These are phyloP conservation scores for Auricularia sp. DNA, from an alignment of 768 basidiomycete species.

Conservation along the genomic window DNA sequence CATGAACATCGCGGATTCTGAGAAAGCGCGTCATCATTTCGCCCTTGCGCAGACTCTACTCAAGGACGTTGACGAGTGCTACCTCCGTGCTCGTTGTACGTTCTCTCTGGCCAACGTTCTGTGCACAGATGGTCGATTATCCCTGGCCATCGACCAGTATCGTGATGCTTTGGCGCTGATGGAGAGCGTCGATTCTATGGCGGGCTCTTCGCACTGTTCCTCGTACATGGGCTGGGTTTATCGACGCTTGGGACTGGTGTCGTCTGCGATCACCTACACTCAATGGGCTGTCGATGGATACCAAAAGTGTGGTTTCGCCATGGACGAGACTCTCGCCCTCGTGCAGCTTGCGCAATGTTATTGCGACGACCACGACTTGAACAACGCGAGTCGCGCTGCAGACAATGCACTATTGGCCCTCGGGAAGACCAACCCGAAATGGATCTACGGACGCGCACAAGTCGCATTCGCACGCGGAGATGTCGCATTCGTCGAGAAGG, in stretches of 20 bases:
- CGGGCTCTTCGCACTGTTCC: not conserved
- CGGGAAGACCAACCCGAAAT: not conserved
- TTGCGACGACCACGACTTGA: not conserved
- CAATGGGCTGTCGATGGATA: not conserved
- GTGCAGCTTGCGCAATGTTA: not conserved
- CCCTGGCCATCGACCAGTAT: not conserved
- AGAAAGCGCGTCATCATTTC: not conserved
- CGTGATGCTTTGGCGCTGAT: not conserved
- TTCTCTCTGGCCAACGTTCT: not conserved
- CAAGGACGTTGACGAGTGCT: not conserved
- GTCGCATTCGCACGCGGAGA: not conserved
- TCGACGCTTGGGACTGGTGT: not conserved
- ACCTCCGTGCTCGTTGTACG: not conserved
- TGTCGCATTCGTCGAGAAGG: not conserved
- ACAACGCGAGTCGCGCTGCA: not conserved
- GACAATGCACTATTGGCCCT: not conserved
- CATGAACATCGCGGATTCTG: not conserved
- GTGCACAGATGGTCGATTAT: not conserved
- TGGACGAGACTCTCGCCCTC: not conserved
- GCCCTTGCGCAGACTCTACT: not conserved
- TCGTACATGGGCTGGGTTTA: not conserved
- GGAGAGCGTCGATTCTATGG: not conserved
- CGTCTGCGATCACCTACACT: not conserved
- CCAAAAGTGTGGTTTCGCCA: not conserved
- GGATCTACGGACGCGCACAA: not conserved